Percentiles rank a stretch among this genome's conserved stretches.
These are phyloP conservation scores for Ambrosiella beaveri DNA, from an alignment of 2,329 filamentous ascomycete genomes.

Conservation along the genomic window DNA sequence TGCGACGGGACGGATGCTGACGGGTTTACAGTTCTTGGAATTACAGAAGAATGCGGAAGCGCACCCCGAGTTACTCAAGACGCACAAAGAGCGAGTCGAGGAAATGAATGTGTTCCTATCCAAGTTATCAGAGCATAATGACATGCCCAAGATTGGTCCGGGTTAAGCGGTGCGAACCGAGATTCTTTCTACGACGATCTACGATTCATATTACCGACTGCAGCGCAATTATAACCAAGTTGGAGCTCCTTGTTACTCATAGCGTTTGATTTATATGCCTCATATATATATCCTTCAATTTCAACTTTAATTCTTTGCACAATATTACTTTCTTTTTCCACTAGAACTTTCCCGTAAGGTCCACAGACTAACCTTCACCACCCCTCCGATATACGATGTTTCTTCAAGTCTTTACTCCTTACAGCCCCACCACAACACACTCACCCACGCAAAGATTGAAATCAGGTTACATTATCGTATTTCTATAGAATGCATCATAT, in stretches of 20 bases:
- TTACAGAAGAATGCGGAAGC: conserved; percentile 43
- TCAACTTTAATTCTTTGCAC: not conserved
- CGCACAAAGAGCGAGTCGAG: conserved; percentile 91
- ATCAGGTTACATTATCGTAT: too few species aligned
- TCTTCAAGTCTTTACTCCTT: too few species aligned
- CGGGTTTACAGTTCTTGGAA: conserved; percentile 50
- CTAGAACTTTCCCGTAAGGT: too few species aligned
- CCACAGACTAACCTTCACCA: too few species aligned
- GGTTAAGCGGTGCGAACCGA: conserved; percentile 25
- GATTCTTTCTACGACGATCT: not conserved
- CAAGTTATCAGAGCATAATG: conserved; percentile 86
- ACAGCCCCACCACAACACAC: too few species aligned
- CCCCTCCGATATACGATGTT: too few species aligned
- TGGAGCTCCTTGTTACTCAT: not conserved
- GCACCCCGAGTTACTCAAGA: conserved; percentile 70
- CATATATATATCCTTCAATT: not conserved
- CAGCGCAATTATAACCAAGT: too few species aligned
- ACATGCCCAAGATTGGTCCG: conserved; percentile 63
- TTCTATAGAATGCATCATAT: too few species aligned
- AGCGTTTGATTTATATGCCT: not conserved
- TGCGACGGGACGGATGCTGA: not conserved
- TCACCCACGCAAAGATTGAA: too few species aligned
- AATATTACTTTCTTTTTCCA: too few species aligned
- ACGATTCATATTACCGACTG: too few species aligned
- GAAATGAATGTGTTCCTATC: conserved; percentile 89